Evolutionary conservation across 345 rosid genomes (phyloP).

Genomic region (Gossypium herbaceum): DNA sequence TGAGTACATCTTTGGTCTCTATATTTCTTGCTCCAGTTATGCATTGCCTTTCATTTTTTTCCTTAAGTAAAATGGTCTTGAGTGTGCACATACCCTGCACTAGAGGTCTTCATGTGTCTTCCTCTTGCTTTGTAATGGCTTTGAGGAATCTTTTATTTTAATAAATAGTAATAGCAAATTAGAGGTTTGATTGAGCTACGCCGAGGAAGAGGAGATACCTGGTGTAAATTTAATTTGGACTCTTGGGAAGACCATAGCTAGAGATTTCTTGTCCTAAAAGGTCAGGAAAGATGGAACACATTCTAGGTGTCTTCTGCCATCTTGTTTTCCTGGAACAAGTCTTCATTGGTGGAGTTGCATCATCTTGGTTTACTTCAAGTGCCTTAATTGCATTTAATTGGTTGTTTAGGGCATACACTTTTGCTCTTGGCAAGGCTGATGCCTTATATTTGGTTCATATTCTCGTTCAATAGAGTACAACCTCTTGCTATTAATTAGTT

Average conservation of each 20-base stretch:
- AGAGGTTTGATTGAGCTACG: neutral
- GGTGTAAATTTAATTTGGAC: neutral
- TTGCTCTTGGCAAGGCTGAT: constrained; percentile 5
- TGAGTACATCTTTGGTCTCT: constrained; percentile 38
- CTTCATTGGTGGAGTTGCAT: no score
- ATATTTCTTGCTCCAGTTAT: constrained; percentile 2
- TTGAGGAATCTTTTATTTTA: neutral
- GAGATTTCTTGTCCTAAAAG: neutral
- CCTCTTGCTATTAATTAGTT: neutral
- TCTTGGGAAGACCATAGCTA: neutral
- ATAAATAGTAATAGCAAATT: constrained; percentile 5
- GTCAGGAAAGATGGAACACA: neutral
- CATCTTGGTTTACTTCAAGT: neutral
- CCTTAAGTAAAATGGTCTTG: neutral
- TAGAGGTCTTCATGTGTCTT: neutral
- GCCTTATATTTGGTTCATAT: neutral
- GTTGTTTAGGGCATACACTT: neutral
- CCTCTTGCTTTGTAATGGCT: neutral
- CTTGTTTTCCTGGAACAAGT: neutral
- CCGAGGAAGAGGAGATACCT: neutral
- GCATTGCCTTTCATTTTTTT: neutral
- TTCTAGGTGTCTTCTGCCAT: neutral
- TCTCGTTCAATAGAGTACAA: neutral
- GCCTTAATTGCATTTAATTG: neutral
- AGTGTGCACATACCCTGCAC: neutral